Evolutionary conservation across 805 yeast genomes (phyloP).

Genomic region (Barnettozyma wickerhamii): DNA sequence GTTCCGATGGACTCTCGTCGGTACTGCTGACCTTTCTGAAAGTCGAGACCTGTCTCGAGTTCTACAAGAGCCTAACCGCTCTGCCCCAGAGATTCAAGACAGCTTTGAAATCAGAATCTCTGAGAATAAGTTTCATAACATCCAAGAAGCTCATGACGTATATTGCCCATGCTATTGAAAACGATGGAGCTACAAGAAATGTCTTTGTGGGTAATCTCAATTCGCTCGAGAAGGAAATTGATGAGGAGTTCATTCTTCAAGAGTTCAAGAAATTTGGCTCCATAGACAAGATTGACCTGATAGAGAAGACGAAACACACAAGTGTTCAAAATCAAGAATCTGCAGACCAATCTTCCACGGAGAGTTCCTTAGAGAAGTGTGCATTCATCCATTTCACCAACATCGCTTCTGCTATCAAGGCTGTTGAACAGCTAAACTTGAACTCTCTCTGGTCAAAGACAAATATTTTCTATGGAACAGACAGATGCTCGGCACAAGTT

Average conservation of each 20-base stretch:
- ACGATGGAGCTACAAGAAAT: slow-evolving; percentile 91
- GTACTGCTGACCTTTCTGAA: slow-evolving; percentile 25
- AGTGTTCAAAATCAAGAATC: slow-evolving; percentile 31
- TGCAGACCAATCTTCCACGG: slow-evolving; percentile 12
- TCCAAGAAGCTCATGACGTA: slow-evolving; percentile 25
- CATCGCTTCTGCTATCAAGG: slow-evolving; percentile 78
- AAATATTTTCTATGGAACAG: slow-evolving; percentile 88
- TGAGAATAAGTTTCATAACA: slow-evolving; percentile 32
- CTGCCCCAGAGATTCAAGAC: slow-evolving; percentile 32
- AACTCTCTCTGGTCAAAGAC: slow-evolving; percentile 64
- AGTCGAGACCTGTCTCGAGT: slow-evolving; percentile 31
- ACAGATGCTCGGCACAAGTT: slow-evolving; percentile 61
- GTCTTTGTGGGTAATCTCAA: slow-evolving; percentile 80
- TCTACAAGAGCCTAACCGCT: slow-evolving; percentile 34
- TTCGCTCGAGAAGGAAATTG: slow-evolving; percentile 36
- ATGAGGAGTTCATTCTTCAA: slow-evolving; percentile 37
- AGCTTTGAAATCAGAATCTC: slow-evolving; percentile 34
- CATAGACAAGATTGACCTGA: slow-evolving; percentile 59
- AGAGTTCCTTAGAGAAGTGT: slow-evolving; percentile 45
- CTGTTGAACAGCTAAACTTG: slow-evolving; percentile 72
- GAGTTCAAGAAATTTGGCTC: slow-evolving; percentile 57
- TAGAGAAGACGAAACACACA: slow-evolving; percentile 34
- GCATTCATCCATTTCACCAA: slow-evolving; percentile 88
- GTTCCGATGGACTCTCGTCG: slow-evolving; percentile 22
- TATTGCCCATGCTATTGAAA: slow-evolving; percentile 45